A percentile compares a stretch with the other conserved stretches of the same genome.
These are phyloP conservation scores for Xanthoparmelia taractica DNA, from an alignment of 495 filamentous ascomycete species.

Conservation along the genomic window DNA sequence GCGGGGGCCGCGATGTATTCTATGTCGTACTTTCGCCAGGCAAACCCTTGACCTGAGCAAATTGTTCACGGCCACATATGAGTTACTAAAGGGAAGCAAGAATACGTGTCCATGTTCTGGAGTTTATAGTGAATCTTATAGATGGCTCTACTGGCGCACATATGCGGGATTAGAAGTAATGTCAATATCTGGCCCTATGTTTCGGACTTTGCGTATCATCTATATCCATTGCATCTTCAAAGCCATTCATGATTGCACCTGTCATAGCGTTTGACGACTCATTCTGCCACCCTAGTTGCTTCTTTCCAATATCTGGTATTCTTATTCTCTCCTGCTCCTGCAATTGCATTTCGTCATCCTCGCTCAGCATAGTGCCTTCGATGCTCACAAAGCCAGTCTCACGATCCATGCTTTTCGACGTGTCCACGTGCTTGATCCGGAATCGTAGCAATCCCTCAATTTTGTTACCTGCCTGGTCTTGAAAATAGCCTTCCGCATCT, in stretches of 20 bases:
- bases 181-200: constrained; percentile 13
- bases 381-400: constrained; percentile 59
- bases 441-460: constrained; percentile 56
- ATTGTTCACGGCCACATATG: neutral
- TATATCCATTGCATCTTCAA: constrained; percentile 16
- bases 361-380: constrained; percentile 57
- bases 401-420: constrained; percentile 47
- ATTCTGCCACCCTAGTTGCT: constrained; percentile 3
- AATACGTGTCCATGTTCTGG: neutral
- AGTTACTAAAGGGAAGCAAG: neutral
- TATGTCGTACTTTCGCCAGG: neutral
- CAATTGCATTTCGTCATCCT: constrained; percentile 39
- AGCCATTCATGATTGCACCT: constrained; percentile 15
- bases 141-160: neutral
- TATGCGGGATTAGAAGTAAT: neutral
- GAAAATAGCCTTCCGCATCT: constrained; percentile 48
- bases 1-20: neutral
- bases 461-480: constrained; percentile 52
- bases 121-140: neutral
- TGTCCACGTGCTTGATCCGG: constrained; percentile 56
- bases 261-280: constrained; percentile 5
- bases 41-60: too few relatives aligned
- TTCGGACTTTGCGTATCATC: constrained; percentile 9
- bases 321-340: constrained; percentile 31
- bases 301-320: constrained; percentile 4